These are phyloP conservation scores for Erysiphe neolycopersici DNA, from an alignment of 2,329 filamentous ascomycete genomes.

Conservation along the genomic window DNA sequence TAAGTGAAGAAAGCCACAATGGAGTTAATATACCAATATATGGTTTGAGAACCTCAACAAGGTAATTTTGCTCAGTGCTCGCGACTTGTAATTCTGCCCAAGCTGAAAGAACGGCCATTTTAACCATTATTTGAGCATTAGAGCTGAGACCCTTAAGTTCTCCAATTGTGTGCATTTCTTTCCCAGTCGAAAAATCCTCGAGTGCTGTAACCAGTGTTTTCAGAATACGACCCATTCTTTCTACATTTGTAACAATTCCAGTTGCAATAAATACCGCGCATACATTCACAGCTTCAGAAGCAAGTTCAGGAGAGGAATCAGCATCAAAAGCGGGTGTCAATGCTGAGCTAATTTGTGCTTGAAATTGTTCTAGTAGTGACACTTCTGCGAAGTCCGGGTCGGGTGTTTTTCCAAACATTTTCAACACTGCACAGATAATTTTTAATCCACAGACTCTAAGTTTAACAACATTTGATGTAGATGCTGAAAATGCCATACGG, in stretches of 20 bases:
- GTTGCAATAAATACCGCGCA: slow-evolving; percentile 96
- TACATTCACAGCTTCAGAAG: slow-evolving; percentile 86
- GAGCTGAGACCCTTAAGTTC: slow-evolving; percentile 81
- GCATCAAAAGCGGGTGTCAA: slow-evolving; percentile 86
- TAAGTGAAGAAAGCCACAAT: slow-evolving; percentile 73
- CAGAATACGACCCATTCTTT: slow-evolving; percentile 94
- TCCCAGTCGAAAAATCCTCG: slow-evolving; percentile 69
- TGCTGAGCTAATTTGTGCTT: slow-evolving; percentile 91
- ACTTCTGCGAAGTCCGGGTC: slow-evolving; percentile 97
- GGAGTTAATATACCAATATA: slow-evolving; percentile 78
- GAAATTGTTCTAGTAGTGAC: slow-evolving; percentile 89
- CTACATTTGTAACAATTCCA: slow-evolving; percentile 88
- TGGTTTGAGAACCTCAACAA: slow-evolving; percentile 67
- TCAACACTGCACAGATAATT: slow-evolving; percentile 79
- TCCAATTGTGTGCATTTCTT: slow-evolving; percentile 64
- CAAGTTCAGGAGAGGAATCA: slow-evolving; percentile 86
- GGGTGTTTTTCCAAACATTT: slow-evolving; percentile 84
- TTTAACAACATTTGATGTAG: slow-evolving; percentile 75
- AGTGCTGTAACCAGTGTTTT: slow-evolving; percentile 77
- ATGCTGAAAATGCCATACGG: slow-evolving; percentile 89
- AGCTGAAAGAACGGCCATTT: slow-evolving; percentile 86
- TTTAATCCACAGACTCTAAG: slow-evolving; percentile 75
- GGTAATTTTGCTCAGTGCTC: slow-evolving; percentile 71
- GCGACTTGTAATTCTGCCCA: slow-evolving; percentile 96
- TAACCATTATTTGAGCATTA: slow-evolving; percentile 95